Base-by-base conservation (phyloP, 768 basidiomycete species). In the Boletus speciosus region DNA sequence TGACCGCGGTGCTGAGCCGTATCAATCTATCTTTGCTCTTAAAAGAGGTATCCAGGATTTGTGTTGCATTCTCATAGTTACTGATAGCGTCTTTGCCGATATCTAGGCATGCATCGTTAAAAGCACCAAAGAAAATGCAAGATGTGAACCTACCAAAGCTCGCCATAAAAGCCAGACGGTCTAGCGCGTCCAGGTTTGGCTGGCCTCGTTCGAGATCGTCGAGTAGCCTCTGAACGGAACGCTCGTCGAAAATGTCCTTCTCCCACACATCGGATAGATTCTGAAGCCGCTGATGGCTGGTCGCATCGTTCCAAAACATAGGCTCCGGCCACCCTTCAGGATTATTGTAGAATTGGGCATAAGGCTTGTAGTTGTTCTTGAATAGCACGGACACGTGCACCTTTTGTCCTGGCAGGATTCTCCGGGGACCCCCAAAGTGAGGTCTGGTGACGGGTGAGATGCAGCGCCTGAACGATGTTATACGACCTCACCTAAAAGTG, bases 331-430 rank as follows among this genome's bases (percentile, higher is more conserved):
- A 70, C 16, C 54, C 43, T 35, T 58, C 56, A 6, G 58, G 43
- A 8, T 55, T 63, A 25, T 57, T 63, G 45, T 49, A 58, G 49
- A 70, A 67, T 23, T 25, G 58, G 1, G 65, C 67, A 39, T 32
- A 42, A 7, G 68, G 61, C 36, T 62, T 69, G 56, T 70, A 70
- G 27, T 70, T 61, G 41, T 56, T 53, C 55, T 64, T 71, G 64
- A 67, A 69, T 1, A 69, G 35, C 29, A 43, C 69, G 1, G 68
- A 71, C 7, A 71, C 63, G 46, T 69, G 68, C n/a, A 70, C 61
- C 39, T 62, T 71, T 39, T 70, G 69, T 14, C 68, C 68, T 0
- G 58, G 65, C 4, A 69, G 27, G 29, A 70, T 70, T 32, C 47
- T 59, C 14, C 69, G 63, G 5, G 65, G 59, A 38, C 47, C 52